Evolutionary conservation across 2,329 filamentous ascomycete genomes (phyloP), one percentile per base, ranked within the genome.

Genomic region (Parafenestella ontariensis): DNA sequence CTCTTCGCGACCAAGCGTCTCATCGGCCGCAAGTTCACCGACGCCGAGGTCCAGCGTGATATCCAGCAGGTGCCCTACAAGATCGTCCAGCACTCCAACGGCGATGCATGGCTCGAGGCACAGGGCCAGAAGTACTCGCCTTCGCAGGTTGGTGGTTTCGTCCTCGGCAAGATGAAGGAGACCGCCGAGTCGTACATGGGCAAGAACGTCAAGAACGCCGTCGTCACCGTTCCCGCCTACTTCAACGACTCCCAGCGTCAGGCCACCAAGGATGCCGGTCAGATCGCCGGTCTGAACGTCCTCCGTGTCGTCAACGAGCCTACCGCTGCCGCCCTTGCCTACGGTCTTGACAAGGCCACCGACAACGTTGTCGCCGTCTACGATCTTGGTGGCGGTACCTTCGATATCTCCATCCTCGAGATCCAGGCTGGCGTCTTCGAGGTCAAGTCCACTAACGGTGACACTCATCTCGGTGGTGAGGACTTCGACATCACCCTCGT

Each of bases 101-200:
- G 94, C 69, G 94, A 97, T 76, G 94, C 94, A 61, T 97, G 94
- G 94, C 90, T 98, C 62, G 87, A 93, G 79, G 91, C 93, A 69
- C 92, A 92, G 69, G 92, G 89, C 75, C 88, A 97, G 81, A 96
- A 93, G 80, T 97, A 97, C 85, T 97, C 93, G 65, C 94, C 94
- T 53, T 96, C 93, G n/a, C 94, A 98, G 81, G 91, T 98, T 63
- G 94, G 94, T 86, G 94, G 93, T 75, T 96, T 97, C 79, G 85
- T 97, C 65, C 87, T 98, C 71, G 89, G 92, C 79, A 97, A 98
- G 87, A 97, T 97, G 94, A 97, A 96, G 88, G 94, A 97, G 85
- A 98, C 94, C 47, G 94, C 94, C 64, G 93, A 97, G 84, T 84
- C 90, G 59, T 96, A 96, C 82, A 87, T 96, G 65, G 87, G 90